phyloP scores from a whole-genome alignment of 179 eudicot genomes.

The Heliamphora pulchella region DNA sequence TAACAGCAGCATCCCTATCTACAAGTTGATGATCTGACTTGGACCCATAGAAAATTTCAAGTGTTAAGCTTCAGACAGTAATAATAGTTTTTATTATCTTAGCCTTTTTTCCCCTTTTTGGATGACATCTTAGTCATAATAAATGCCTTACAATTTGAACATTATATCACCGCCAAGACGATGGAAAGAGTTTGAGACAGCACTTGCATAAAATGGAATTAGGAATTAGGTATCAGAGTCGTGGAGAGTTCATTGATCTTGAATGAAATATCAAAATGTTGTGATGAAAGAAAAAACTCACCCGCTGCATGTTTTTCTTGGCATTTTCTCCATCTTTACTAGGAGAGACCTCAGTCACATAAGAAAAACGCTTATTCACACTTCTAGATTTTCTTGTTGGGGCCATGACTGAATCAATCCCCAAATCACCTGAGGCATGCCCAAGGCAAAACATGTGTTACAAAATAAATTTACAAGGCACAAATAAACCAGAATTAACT shows the following conservation, averaged over 20 bases:
- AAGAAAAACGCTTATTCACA: slow-evolving; percentile 68
- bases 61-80: background rate
- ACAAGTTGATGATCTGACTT: background rate
- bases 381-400: slow-evolving; percentile 87
- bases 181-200: slow-evolving; percentile 1
- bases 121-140: too few species aligned
- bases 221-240: background rate
- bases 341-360: slow-evolving; percentile 59
- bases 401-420: slow-evolving; percentile 46
- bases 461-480: background rate
- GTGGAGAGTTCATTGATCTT: background rate
- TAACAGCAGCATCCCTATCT: background rate
- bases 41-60: background rate
- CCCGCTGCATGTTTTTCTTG: slow-evolving; percentile 57
- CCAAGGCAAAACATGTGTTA: background rate
- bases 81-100: slow-evolving; percentile 7
- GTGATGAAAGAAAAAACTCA: slow-evolving; percentile 30
- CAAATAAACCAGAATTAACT: too few species aligned
- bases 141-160: background rate
- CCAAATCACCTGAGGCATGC: slow-evolving; percentile 22
- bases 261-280: background rate
- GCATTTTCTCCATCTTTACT: slow-evolving; percentile 52
- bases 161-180: slow-evolving; percentile 9
- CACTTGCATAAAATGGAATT: background rate
- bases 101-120: background rate